Evolutionary conservation across 768 basidiomycete species (phyloP).

Genomic region (Suillus sp.): DNA sequence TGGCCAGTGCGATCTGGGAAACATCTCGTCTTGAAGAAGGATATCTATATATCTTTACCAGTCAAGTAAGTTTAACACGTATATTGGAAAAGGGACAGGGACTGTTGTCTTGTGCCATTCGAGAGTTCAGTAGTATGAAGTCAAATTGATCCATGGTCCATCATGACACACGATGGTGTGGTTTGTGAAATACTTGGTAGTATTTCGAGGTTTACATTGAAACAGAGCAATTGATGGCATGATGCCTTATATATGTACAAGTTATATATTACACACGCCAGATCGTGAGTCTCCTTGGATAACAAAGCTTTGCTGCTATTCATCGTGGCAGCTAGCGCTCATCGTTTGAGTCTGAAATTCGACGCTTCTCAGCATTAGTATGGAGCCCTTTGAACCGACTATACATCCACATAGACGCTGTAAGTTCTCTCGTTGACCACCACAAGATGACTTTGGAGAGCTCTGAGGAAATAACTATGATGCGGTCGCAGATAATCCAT

Average conservation of each 20-base stretch:
- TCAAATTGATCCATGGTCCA: no score
- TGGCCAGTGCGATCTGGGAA: not conserved
- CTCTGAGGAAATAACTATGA: constrained; percentile 13
- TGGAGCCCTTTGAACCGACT: constrained; percentile 54
- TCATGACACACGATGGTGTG: no score
- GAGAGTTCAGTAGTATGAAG: not conserved
- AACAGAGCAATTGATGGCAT: no score
- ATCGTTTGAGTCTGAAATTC: not conserved
- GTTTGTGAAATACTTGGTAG: not conserved
- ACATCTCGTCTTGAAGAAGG: not conserved
- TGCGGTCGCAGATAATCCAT: constrained; percentile 66
- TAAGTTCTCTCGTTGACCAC: constrained; percentile 35
- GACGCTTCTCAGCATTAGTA: constrained; percentile 21
- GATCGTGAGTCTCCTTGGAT: not conserved
- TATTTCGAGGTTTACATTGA: not conserved
- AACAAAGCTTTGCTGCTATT: not conserved
- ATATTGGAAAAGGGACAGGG: not conserved
- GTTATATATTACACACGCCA: not conserved
- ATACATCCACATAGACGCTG: constrained; percentile 73
- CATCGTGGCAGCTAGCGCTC: no score
- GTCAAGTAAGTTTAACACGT: not conserved
- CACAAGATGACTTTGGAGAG: constrained; percentile 8
- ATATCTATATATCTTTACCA: not conserved
- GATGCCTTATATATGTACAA: no score
- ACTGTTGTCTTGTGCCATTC: not conserved